These are phyloP conservation scores for Casuarina glauca DNA, from an alignment of 306 rosid genomes.

Conservation along the genomic window DNA sequence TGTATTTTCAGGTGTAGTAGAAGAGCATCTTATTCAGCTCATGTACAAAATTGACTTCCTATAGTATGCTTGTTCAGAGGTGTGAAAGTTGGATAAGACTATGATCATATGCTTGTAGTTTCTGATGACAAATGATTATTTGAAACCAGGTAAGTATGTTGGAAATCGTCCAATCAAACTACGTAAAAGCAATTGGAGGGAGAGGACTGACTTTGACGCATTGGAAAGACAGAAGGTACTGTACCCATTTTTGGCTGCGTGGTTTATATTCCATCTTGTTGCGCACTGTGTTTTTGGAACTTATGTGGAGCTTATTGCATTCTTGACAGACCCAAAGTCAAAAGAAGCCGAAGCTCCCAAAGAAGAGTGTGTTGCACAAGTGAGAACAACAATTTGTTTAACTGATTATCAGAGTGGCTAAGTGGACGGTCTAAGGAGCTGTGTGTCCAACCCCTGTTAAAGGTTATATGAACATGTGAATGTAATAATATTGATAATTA, in stretches of 20 bases:
- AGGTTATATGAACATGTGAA: neutral
- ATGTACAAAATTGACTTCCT: neutral
- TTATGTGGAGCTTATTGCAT: neutral
- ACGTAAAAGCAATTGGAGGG: constrained; percentile 96
- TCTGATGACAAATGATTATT: neutral
- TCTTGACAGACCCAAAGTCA: constrained; percentile 58
- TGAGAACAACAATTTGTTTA: constrained; percentile 12
- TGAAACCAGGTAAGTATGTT: constrained; percentile 78
- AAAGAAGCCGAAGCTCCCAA: constrained; percentile 66
- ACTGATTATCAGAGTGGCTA: too few species aligned
- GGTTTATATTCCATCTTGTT: neutral
- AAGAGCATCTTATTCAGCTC: neutral
- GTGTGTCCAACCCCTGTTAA: neutral
- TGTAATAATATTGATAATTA: neutral
- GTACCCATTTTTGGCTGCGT: neutral
- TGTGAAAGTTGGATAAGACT: neutral
- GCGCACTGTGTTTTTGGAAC: neutral
- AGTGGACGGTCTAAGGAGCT: neutral
- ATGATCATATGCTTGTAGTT: neutral
- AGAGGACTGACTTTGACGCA: constrained; percentile 80
- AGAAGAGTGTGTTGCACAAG: constrained; percentile 88
- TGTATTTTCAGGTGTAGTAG: neutral
- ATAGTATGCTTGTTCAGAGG: neutral
- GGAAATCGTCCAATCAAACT: constrained; percentile 96
- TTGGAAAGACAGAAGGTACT: constrained; percentile 75